Conservation (phyloP, 2,329 filamentous ascomycete species). For the Sphaerulina vaccinii region DNA sequence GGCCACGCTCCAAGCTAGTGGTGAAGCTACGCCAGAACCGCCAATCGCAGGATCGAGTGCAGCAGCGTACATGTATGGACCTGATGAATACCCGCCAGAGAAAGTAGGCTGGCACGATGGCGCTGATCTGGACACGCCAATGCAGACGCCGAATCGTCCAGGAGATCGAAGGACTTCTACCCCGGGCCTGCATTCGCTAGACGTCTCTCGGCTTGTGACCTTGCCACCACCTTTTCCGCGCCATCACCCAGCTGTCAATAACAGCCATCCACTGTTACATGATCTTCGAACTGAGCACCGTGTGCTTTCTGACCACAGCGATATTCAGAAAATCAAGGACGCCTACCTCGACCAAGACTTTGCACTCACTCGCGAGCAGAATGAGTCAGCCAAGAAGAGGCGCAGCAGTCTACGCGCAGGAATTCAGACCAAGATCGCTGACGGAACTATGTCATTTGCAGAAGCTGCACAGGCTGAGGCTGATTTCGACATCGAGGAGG, state of each 20-base stretch:
- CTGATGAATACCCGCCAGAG: slow-evolving; percentile 64
- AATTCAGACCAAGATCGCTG: slow-evolving; percentile 74
- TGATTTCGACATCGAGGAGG: slow-evolving; percentile 69
- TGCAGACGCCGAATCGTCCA: slow-evolving; percentile 32
- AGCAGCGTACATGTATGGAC: slow-evolving; percentile 43
- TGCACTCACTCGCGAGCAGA: slow-evolving; percentile 48
- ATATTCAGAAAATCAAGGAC: slow-evolving; percentile 58
- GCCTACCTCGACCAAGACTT: slow-evolving; percentile 34
- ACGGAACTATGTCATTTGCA: slow-evolving; percentile 76
- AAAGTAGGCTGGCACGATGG: slow-evolving; percentile 60
- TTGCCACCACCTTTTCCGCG: slow-evolving; percentile 91
- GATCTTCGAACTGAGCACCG: slow-evolving; percentile 72
- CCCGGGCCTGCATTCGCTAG: slow-evolving; percentile 50
- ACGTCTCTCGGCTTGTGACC: slow-evolving; percentile 89
- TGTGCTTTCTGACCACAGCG: slow-evolving; percentile 69
- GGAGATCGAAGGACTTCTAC: slow-evolving; percentile 26
- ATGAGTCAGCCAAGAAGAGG: slow-evolving; percentile 34
- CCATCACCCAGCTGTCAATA: slow-evolving; percentile 93
- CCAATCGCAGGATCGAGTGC: slow-evolving; percentile 42
- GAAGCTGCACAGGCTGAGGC: slow-evolving; percentile 76
- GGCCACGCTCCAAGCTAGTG: slow-evolving; percentile 62
- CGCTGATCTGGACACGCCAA: slow-evolving; percentile 36
- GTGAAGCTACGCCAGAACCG: slow-evolving; percentile 15
- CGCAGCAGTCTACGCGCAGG: slow-evolving; percentile 40
- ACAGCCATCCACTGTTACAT: slow-evolving; percentile 86